A percentile compares a stretch with the other conserved stretches of the same genome.
Evolutionary conservation across 2,329 filamentous ascomycete genomes (phyloP).

Genomic region (Cryphonectria carpinicola): DNA sequence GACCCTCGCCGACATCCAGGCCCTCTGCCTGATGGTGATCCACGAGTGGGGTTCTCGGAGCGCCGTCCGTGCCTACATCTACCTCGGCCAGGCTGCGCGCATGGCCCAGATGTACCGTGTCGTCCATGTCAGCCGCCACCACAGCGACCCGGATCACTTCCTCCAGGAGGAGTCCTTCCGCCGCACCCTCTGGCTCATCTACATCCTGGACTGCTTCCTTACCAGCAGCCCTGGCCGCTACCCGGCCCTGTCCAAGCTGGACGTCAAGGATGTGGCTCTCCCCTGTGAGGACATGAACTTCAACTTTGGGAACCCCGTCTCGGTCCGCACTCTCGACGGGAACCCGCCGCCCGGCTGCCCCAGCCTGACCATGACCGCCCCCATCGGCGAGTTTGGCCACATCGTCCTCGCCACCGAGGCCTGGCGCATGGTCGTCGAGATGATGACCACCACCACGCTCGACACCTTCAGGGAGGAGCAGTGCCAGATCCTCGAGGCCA

Average conservation of each 20-base stretch:
- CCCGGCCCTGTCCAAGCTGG: slow-evolving; percentile 57
- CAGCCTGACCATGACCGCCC: slow-evolving; percentile 46
- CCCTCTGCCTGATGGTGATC: slow-evolving; percentile 63
- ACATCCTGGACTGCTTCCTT: slow-evolving; percentile 65
- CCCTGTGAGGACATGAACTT: slow-evolving; percentile 66
- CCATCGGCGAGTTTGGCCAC: slow-evolving; percentile 65
- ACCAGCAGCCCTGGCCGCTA: slow-evolving; percentile 65
- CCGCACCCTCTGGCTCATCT: slow-evolving; percentile 65
- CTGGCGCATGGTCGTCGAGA: slow-evolving; percentile 65
- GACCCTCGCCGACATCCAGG: slow-evolving; percentile 63
- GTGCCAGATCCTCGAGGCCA: slow-evolving; percentile 54
- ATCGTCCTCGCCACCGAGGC: slow-evolving; percentile 64
- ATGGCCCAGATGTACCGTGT: slow-evolving; percentile 69
- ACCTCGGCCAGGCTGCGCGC: slow-evolving; percentile 64
- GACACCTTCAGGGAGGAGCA: slow-evolving; percentile 58
- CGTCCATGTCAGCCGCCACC: slow-evolving; percentile 57
- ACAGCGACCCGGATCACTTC: slow-evolving; percentile 60
- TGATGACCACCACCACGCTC: slow-evolving; percentile 59
- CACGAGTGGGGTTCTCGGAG: slow-evolving; percentile 67
- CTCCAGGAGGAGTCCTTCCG: slow-evolving; percentile 65
- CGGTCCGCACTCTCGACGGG: slow-evolving; percentile 58
- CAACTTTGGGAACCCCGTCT: slow-evolving; percentile 63
- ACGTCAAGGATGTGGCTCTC: slow-evolving; percentile 59
- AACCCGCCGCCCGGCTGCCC: slow-evolving; percentile 43
- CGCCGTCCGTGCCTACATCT: slow-evolving; percentile 65